Evolutionary conservation across 306 rosid species (phyloP), one percentile per base, ranked within the genome.

Genomic region (Potentilla sterilis): DNA sequence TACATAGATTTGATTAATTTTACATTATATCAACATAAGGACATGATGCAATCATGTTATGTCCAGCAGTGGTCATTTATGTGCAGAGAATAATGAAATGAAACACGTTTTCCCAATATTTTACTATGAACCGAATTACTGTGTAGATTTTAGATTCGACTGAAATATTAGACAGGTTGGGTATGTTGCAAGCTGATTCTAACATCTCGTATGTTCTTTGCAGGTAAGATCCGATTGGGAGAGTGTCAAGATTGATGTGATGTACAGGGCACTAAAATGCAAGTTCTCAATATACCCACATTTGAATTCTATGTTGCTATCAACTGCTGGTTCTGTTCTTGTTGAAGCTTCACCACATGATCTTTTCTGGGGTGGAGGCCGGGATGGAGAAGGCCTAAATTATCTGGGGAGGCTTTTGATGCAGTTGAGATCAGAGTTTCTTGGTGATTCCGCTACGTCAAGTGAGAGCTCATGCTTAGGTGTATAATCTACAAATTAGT

Each of bases 351-450:
- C 98, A 37, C 98, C 97, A 0, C 95, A 88, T 59, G 98, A 92
- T 83, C 90, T 95, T 32, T 86, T 95, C 77, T 95, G 97, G 98
- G 98, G 98, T 0, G 98, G 97, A 28, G 98, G 98, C 2, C 85
- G 96, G 67, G 95, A 86, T 2, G 98, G 97, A 34, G 97, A 95
- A 80, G 98, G 98, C 75, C 84, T 95, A 51, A 95, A 95, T 67
- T 89, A 90, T 85, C 89, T 95, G 5, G 98, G 98, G 8, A 85
- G 97, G 81, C 79, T 92, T 3, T 79, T 95, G 81, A 95, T 95
- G 97, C 91, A 85, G 75, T 73, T 95, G 83, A 86, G 98, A 75
- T 89, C 96, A 2, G 98, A 92, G 87, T 89, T 95, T 87, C 88
- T 89, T 22, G 87, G 92, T 35, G 96, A 85, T 77, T 76, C 86